phyloP scores from a whole-genome alignment of 164 flowering plant species.

The Berberis vulgaris region DNA sequence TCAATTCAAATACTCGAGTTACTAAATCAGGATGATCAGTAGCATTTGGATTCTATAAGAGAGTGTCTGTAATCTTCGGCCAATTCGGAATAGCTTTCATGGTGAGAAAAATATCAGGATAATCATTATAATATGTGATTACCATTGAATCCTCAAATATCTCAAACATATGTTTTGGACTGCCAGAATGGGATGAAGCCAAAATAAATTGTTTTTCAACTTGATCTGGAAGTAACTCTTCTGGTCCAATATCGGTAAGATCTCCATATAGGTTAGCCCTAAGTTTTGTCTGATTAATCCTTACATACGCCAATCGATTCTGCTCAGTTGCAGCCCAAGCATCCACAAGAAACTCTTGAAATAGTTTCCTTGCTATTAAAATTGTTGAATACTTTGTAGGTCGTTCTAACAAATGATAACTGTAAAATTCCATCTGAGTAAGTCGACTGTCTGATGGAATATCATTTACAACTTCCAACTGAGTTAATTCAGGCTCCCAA shows the following conservation, averaged over 20 bases:
- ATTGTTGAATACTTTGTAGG: not conserved
- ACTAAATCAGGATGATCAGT: not conserved
- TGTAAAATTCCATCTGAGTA: not conserved
- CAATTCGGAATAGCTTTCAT: constrained; percentile 1
- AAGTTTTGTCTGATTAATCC: not conserved
- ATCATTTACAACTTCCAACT: not conserved
- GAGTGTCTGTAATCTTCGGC: not conserved
- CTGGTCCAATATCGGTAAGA: not conserved
- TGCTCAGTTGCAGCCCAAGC: constrained; percentile 1
- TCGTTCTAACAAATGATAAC: not conserved
- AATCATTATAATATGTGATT: not conserved
- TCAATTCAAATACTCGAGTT: not conserved
- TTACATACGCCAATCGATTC: not conserved
- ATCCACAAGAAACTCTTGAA: constrained; percentile 3
- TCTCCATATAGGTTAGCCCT: not conserved
- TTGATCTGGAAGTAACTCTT: not conserved
- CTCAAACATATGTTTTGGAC: not conserved
- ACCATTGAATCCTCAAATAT: constrained; percentile 2
- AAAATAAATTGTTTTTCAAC: not conserved
- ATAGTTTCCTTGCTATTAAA: not conserved
- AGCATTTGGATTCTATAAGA: not conserved
- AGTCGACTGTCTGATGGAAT: not conserved
- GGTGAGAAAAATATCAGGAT: constrained; percentile 3
- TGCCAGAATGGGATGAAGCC: not conserved
- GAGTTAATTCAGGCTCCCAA: not conserved